Conservation (phyloP, 345 rosid species). For the Acer saccharum region DNA sequence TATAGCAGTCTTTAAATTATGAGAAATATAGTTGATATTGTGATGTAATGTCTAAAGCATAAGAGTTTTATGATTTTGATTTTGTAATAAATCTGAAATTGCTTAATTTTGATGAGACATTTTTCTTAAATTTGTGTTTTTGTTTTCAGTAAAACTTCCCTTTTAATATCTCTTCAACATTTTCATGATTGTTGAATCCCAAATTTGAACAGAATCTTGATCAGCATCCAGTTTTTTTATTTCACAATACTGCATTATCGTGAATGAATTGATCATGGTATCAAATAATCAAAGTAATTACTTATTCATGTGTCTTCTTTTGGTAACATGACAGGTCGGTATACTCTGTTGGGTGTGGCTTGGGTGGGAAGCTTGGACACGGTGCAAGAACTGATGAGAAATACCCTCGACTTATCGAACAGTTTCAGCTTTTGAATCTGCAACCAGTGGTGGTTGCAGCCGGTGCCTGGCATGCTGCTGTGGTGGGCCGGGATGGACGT, state of each 20-base stretch:
- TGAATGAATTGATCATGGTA: not conserved
- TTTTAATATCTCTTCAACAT: not conserved
- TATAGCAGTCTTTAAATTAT: not conserved
- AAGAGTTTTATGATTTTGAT: not conserved
- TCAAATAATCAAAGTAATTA: not conserved
- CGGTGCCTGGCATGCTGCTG: conserved; percentile 99
- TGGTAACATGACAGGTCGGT: conserved; percentile 62
- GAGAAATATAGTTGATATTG: not conserved
- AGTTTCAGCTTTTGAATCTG: conserved; percentile 67
- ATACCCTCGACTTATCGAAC: conserved; percentile 84
- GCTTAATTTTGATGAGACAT: not conserved
- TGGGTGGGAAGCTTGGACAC: conserved; percentile 98
- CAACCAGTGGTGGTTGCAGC: conserved; percentile 92
- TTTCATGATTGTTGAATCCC: not conserved
- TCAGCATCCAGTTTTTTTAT: not conserved
- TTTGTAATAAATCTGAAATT: not conserved
- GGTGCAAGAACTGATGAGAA: conserved; percentile 76
- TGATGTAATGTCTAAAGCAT: conserved; percentile 2
- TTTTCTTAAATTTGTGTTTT: not conserved
- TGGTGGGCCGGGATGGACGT: conserved; percentile 84
- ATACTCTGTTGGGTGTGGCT: conserved; percentile 97
- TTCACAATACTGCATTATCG: not conserved
- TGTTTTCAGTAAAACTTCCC: not conserved
- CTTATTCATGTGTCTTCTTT: conserved; percentile 15
- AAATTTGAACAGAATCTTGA: not conserved